Percentiles rank a stretch among this genome's conserved stretches.
Conservation (phyloP, 176 grass and related monocot genomes). For the Secale cereale region DNA sequence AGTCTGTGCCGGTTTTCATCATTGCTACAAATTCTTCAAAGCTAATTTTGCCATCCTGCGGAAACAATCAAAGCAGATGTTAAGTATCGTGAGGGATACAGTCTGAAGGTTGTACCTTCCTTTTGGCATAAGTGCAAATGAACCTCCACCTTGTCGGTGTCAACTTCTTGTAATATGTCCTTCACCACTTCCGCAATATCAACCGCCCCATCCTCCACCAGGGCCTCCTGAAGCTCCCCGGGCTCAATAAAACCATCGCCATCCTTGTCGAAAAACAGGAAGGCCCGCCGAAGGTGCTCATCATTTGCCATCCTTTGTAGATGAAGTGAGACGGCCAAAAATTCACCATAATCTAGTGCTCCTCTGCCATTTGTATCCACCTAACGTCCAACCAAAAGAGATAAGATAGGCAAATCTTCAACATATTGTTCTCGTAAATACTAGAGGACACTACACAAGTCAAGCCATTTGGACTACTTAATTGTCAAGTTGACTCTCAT, state of each 20-base stretch:
- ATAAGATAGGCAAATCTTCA: constrained; percentile 18
- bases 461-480: neutral
- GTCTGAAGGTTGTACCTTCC: neutral
- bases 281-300: constrained; percentile 75
- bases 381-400: constrained; percentile 32
- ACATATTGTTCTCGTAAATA: neutral
- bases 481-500: neutral
- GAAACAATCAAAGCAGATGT: neutral
- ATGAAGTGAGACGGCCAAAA: constrained; percentile 84
- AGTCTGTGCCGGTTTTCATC: constrained; percentile 94
- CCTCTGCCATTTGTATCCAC: constrained; percentile 72
- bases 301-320: constrained; percentile 86
- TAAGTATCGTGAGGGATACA: neutral
- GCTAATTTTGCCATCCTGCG: constrained; percentile 84
- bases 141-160: constrained; percentile 73
- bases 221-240: constrained; percentile 65
- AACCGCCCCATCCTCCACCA: constrained; percentile 50
- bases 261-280: constrained; percentile 78
- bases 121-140: neutral
- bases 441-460: neutral
- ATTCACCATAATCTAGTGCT: constrained; percentile 81
- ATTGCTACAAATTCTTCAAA: constrained; percentile 80
- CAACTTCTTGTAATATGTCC: constrained; percentile 79
- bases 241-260: constrained; percentile 79
- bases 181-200: constrained; percentile 67